Evolutionary conservation across 2,329 filamentous ascomycete genomes (phyloP).

Genomic region (Rhynchosporium graminicola): DNA sequence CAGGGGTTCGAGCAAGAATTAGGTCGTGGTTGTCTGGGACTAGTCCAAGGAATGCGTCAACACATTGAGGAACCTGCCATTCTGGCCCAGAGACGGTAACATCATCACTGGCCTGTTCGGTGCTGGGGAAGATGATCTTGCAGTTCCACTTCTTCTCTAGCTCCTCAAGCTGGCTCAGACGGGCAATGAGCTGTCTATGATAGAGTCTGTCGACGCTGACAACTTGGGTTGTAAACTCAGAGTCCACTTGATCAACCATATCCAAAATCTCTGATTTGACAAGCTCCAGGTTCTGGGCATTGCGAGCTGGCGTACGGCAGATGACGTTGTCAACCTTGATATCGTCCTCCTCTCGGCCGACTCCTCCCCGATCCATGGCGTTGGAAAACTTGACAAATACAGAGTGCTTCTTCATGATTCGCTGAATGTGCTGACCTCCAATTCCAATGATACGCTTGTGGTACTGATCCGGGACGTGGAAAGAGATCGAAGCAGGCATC

Average conservation of each 20-base stretch:
- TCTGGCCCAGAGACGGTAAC: constrained; percentile 95
- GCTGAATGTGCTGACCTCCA: constrained; percentile 96
- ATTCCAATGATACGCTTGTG: constrained; percentile 99
- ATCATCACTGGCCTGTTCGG: constrained; percentile 93
- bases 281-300: constrained; percentile 92
- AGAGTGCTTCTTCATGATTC: constrained; percentile 99
- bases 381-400: constrained; percentile 99
- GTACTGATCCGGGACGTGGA: constrained; percentile 98
- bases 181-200: constrained; percentile 88
- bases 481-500: constrained; percentile 98
- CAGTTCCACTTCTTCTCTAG: constrained; percentile 99
- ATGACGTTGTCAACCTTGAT: constrained; percentile 99
- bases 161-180: constrained; percentile 86
- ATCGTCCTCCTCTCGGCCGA: constrained; percentile 95
- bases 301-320: constrained; percentile 93
- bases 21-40: constrained; percentile 95
- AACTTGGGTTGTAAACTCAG: constrained; percentile 92
- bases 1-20: constrained; percentile 72
- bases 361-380: constrained; percentile 90
- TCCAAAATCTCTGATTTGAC: constrained; percentile 99
- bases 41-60: constrained; percentile 96
- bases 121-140: constrained; percentile 98
- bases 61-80: constrained; percentile 96
- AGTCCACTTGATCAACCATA: constrained; percentile 88
- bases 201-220: constrained; percentile 94